A percentile compares a stretch with the other conserved stretches of the same genome.
Conservation (phyloP, 108 stramenopile genomes). For the Aureococcus anophagefferens region DNA sequence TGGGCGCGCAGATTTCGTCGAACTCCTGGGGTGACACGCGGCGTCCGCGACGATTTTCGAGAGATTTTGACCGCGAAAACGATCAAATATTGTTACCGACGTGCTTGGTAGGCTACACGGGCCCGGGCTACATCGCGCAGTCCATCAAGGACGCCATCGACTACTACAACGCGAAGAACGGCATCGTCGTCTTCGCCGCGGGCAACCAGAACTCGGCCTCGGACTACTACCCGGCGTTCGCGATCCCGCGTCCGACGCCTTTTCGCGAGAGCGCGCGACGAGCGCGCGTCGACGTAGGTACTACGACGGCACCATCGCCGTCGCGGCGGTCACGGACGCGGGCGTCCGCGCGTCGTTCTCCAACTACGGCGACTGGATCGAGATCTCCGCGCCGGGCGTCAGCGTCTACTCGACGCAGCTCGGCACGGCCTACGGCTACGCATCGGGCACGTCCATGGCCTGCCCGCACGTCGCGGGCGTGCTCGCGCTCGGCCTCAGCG, state of each 20-base stretch:
- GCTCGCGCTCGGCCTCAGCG: not conserved
- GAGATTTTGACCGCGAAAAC: too few relatives aligned
- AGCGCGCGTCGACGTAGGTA: too few relatives aligned
- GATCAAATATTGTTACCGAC: too few relatives aligned
- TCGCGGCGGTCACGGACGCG: constrained; percentile 5
- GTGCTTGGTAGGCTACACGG: constrained; percentile 2
- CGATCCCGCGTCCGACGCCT: too few relatives aligned
- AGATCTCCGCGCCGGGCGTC: constrained; percentile 16
- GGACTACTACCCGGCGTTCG: constrained; percentile 13
- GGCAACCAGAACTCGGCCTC: constrained; percentile 15
- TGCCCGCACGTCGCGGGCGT: constrained; percentile 20
- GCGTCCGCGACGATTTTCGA: too few relatives aligned
- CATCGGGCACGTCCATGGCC: constrained; percentile 25
- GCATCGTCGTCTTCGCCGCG: constrained; percentile 20
- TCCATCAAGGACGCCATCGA: constrained; percentile 8
- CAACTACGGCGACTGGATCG: constrained; percentile 18
- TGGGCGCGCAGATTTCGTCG: not conserved
- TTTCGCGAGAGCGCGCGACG: too few relatives aligned
- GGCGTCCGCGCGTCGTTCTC: constrained; percentile 13
- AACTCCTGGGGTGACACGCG: too few relatives aligned
- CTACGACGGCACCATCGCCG: constrained; percentile 4
- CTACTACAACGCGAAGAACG: not conserved
- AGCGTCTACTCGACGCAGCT: constrained; percentile 3
- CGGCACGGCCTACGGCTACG: not conserved
- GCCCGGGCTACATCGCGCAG: constrained; percentile 1